Conservation (phyloP, 805 yeast genomes). For the Kodamaea lidongshanica region DNA sequence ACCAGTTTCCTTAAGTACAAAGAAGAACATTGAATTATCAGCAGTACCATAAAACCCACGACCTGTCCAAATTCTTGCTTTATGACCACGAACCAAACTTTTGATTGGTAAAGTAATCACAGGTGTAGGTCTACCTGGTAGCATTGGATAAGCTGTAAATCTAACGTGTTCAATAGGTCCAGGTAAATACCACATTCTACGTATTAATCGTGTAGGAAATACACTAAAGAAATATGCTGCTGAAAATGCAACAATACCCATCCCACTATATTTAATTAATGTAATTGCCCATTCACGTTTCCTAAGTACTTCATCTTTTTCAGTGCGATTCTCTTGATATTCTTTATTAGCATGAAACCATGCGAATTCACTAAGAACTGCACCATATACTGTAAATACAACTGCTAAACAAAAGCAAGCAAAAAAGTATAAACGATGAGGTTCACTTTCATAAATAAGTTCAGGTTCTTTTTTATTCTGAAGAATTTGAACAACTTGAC, state of each 20-base stretch:
- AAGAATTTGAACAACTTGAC: conserved; percentile 56
- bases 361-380: conserved; percentile 54
- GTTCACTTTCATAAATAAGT: conserved; percentile 75
- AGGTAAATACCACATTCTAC: conserved; percentile 75
- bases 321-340: conserved; percentile 47
- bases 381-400: conserved; percentile 62
- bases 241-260: conserved; percentile 22
- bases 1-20: conserved; percentile 56
- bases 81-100: conserved; percentile 48
- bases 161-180: conserved; percentile 49
- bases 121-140: conserved; percentile 76
- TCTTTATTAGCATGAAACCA: conserved; percentile 45
- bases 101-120: conserved; percentile 60
- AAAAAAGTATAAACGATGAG: conserved; percentile 70
- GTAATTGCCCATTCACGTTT: conserved; percentile 33
- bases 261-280: conserved; percentile 22
- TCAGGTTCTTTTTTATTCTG: conserved; percentile 57
- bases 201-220: conserved; percentile 63
- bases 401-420: conserved; percentile 64
- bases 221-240: conserved; percentile 26
- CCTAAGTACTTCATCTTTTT: conserved; percentile 38
- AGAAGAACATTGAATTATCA: conserved; percentile 67
- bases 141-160: conserved; percentile 67
- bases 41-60: conserved; percentile 82
- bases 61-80: conserved; percentile 76